Base-by-base conservation (phyloP, 148 eudicot species). In the Fagopyrum tataricum region DNA sequence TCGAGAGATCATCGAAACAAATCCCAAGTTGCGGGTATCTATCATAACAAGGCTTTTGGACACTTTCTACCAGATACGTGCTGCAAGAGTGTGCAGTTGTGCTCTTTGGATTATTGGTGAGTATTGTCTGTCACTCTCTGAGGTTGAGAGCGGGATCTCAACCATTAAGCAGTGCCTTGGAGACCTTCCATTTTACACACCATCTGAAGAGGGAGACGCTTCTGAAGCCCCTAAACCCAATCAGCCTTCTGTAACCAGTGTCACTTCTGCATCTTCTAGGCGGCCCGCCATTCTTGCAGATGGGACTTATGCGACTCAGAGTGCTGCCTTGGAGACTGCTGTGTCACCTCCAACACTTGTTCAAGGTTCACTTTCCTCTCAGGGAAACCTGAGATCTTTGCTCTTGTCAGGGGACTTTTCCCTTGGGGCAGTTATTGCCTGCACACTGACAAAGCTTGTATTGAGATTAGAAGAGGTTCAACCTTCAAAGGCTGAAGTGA, bases 291-390 rank as follows among this genome's bases (percentile, higher is more conserved):
- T 93, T 71, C 97, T 93, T 82, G 92, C 97, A 37, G 98, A 93
- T 82, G 98, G 98, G 61, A 93, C 98, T 41, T 93, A 93, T 75
- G 97, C 98, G 69, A 93, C 98, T 66, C 97, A 93, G 78, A 93
- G 98, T 82, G 98, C 95, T 76, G 97, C 97, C 39, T 76, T 88
- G 59, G 97, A 93, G 80, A 89, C 98, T 81, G 88, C 88, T 76
- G 81, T 87, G 82, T 81, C 95, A 11, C 86, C 96, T 59, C 92
- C 97, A 44, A 76, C 88, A 73, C 84, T 91, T 47, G 88, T 88
- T 74, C 91, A 85, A 76, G 95, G 95, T 11, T 87, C 97, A n/a
- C 72, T 86, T 82, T 78, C 88, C 41, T 80, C 90, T 52, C 87
- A 84, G 75, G 95, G 91, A 72, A 91, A 91, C 80, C 76, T 93